Evolutionary conservation across 768 basidiomycete genomes (phyloP), one percentile per base, ranked within the genome.

Genomic region (Mycena belliarum): DNA sequence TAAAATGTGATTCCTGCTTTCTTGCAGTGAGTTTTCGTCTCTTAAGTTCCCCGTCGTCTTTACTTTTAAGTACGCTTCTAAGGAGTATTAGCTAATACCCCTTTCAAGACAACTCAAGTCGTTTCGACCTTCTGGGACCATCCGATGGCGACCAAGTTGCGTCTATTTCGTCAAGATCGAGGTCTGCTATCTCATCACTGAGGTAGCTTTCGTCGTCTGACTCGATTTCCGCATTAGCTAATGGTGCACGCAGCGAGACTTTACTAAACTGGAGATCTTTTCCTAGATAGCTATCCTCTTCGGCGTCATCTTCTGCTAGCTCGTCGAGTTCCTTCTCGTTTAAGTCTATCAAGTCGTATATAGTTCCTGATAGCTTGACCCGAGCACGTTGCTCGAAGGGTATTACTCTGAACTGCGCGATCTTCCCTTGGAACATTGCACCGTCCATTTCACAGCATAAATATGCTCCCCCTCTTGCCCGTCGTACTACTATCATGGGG

Each of bases 401-500:
- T 71, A 73, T 35, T n/a, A 53, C 52, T 35, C 52, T 33, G 25
- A 53, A 53, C 14, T 53, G 52, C 6, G 52, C 52, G 3, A 53
- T 35, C 11, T 45, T 43, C 0, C 42, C 32, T 1, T 48, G 54
- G 12, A 28, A 49, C 28, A 55, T 38, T 18, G 55, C 18, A 1
- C 55, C 55, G 25, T 56, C 32, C 40, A 56, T 24, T 37, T 56
- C 55, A 20, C 37, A 38, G 0, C 38, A 11, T 10, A 56, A 61
- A 32, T 71, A 74, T 1, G 68, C 54, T 11, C 70, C 68, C 0
- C 67, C 68, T 10, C 20, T 54, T 9, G 65, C 70, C 8, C 65
- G 53, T 0, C 63, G 54, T 7, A 74, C 52, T 3, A 77, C 69
- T 6, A 71, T 60, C 16, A 70, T 63, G 0, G 75, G 77, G 1